Percentiles rank a stretch among this genome's conserved stretches.
Evolutionary conservation across 768 basidiomycete genomes (phyloP).

Genomic region (Boletales sp.): DNA sequence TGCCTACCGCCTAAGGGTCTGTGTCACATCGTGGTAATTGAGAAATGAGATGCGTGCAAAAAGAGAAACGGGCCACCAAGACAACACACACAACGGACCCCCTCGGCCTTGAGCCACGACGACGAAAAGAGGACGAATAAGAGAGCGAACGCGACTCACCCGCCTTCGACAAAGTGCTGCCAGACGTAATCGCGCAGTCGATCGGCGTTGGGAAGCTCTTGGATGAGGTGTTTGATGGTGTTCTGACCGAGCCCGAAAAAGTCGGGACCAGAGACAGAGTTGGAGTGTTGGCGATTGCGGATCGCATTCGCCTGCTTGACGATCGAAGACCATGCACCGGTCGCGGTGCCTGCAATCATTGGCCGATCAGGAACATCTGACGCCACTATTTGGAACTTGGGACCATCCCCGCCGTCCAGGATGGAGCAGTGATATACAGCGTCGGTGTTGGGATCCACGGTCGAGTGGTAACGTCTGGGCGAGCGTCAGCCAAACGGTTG

Average conservation of each 20-base stretch:
- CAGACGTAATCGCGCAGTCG: conserved; percentile 77
- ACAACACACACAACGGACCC: conserved; percentile 6
- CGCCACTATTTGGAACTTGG: conserved; percentile 81
- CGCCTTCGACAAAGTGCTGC: conserved; percentile 84
- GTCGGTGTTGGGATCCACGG: conserved; percentile 59
- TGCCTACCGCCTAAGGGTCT: conserved; percentile 79
- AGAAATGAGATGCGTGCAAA: conserved; percentile 23
- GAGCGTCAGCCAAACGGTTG: conserved; percentile 1
- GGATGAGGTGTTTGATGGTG: conserved; percentile 87
- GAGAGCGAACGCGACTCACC: conserved; percentile 47
- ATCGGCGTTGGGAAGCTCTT: conserved; percentile 73
- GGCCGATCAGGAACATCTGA: conserved; percentile 67
- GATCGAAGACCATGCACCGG: conserved; percentile 82
- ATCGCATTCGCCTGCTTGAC: conserved; percentile 80
- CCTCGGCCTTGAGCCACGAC: conserved; percentile 8
- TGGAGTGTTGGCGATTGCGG: conserved; percentile 77
- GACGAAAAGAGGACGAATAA: neutral
- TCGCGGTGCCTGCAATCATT: conserved; percentile 82
- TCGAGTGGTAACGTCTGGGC: conserved; percentile 73
- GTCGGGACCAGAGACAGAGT: conserved; percentile 85
- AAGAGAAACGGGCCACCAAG: conserved; percentile 18
- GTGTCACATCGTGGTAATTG: conserved; percentile 32
- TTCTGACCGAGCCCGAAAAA: conserved; percentile 87
- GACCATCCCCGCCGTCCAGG: conserved; percentile 79
- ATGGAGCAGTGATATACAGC: conserved; percentile 82